A percentile compares a stretch with the other conserved stretches of the same genome.
phyloP scores from a whole-genome alignment of 2,329 filamentous ascomycete genomes.

The Blumeria hordei region DNA sequence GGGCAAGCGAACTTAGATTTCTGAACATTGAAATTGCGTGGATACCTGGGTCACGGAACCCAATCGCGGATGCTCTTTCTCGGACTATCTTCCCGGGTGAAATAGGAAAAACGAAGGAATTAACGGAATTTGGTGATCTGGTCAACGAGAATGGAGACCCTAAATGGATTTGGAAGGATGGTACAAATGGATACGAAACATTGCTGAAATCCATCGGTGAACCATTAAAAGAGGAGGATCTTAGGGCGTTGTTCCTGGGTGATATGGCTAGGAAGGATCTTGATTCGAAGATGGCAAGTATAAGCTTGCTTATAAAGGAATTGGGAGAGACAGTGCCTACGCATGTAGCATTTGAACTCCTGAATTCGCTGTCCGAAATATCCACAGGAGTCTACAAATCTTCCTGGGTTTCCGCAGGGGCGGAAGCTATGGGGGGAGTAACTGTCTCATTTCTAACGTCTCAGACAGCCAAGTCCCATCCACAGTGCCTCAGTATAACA shows the following conservation, averaged over 20 bases:
- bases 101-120: not conserved
- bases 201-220: not conserved
- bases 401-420: not conserved
- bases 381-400: not conserved
- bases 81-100: not conserved
- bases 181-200: not conserved
- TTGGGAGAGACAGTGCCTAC: not conserved
- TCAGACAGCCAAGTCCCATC: not conserved
- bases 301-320: not conserved
- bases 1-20: not conserved
- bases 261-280: not conserved
- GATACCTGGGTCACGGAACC: not conserved
- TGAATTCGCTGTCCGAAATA: not conserved
- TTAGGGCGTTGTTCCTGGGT: not conserved
- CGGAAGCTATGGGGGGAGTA: not conserved
- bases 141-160: not conserved
- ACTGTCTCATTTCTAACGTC: not conserved
- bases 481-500: not conserved
- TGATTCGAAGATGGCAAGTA: not conserved
- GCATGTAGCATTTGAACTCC: not conserved
- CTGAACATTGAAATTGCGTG: not conserved
- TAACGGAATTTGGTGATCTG: not conserved
- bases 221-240: not conserved
- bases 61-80: not conserved
- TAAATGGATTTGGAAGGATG: slow-evolving; percentile 1